phyloP scores from a whole-genome alignment of 23 red algal genomes.

The Chondrus crispus region DNA sequence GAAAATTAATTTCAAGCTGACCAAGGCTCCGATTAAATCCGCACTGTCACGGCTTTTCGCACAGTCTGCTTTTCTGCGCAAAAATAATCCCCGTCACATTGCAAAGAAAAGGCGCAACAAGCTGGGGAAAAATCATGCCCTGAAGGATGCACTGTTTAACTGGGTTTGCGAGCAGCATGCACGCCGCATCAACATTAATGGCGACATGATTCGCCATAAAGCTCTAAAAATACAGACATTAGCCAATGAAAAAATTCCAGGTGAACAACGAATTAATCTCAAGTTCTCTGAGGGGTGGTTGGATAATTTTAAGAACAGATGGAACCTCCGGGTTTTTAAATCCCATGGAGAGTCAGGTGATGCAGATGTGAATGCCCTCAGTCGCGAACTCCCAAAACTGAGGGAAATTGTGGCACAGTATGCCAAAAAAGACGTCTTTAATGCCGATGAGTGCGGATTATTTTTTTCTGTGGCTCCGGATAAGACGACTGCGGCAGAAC shows the following conservation, averaged over 20 bases:
- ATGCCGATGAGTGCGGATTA: constrained; percentile 1
- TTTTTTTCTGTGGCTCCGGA: neutral
- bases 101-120: neutral
- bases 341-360: too few relatives aligned
- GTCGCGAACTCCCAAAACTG: neutral
- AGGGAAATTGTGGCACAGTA: neutral
- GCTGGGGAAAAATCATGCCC: constrained; percentile 2
- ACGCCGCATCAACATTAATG: neutral
- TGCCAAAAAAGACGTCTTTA: neutral
- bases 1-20: neutral
- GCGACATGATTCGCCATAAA: neutral
- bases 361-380: too few relatives aligned
- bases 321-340: too few relatives aligned
- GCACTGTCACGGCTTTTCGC: neutral
- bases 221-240: neutral
- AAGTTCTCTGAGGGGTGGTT: neutral
- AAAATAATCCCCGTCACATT: neutral
- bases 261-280: neutral
- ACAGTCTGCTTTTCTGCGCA: neutral
- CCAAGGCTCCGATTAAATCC: neutral
- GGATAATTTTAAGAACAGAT: neutral
- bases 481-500: neutral
- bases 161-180: constrained; percentile 2
- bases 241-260: neutral
- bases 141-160: neutral